Evolutionary conservation across 805 yeast genomes (phyloP), one percentile per base, ranked within the genome.

Genomic region (Cyberlindnera americana): DNA sequence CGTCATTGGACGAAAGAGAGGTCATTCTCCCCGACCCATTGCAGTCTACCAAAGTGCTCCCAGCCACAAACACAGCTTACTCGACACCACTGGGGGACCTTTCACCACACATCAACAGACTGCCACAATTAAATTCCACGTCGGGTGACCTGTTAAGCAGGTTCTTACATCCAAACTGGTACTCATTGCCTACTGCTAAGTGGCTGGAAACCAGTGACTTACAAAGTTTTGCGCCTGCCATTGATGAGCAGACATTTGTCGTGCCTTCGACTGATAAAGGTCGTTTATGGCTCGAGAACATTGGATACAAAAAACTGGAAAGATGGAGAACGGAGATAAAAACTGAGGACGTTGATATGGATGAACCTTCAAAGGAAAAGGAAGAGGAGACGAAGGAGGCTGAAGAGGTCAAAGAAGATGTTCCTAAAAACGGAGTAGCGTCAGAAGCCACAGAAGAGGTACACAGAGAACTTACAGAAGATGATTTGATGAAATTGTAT

Each of bases 1-100:
- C 97, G 0, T 66, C 73, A 16, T 62, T 89, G 37, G 98, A 93
- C 57, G 76, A 81, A 32, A 77, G 95, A 46, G 80, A 78, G 35
- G 76, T 84, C 2, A 64, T 72, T 3, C 71, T 84, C 4, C 87
- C 86, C 9, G 81, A 80, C 22, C 81, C 81, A 12, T 81, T 85
- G 54, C 70, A 72, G 33, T 57, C 79, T n/a, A 68, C 89, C 23
- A 80, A 79, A 45, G 77, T 87, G 2, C 63, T 87, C 19, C 93
- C 96, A 7, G 69, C 66, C 2, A 39, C 44, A 11, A 30, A 28
- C 10, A 38, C 59, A 2, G 19, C 42, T 10, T 23, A 23, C 2
- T 47, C 64, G 54, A 40, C 60, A 37, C 37, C 53, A 11, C 44
- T 61, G 26, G 59, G 64, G 12, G 59, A 56, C 13, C 60, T 53